A percentile compares a stretch with the other conserved stretches of the same genome.
Evolutionary conservation across 140 eudicot genomes (phyloP).

Genomic region (Stevia rebaudiana): DNA sequence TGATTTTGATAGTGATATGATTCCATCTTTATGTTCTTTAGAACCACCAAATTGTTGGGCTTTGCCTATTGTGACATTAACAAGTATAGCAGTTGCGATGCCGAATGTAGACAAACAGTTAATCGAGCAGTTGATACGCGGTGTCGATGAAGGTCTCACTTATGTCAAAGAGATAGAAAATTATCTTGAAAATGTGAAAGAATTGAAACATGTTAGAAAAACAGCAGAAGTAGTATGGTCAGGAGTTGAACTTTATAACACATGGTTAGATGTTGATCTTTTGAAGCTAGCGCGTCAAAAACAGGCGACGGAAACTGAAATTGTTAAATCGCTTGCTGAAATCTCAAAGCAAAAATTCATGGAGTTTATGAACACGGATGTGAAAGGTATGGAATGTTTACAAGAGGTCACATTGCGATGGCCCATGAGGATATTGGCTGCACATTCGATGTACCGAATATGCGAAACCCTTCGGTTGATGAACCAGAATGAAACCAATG

Average conservation of each 20-base stretch:
- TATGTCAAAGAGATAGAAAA: conserved; percentile 44
- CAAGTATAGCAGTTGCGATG: conserved; percentile 55
- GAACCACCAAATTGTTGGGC: conserved; percentile 79
- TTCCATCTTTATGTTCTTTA: conserved; percentile 36
- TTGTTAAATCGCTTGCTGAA: conserved; percentile 39
- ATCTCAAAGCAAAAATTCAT: conserved; percentile 35
- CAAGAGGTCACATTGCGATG: conserved; percentile 45
- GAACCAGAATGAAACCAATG: conserved; percentile 19
- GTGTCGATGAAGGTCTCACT: conserved; percentile 52
- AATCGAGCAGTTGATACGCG: conserved; percentile 31
- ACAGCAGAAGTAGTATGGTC: conserved; percentile 63
- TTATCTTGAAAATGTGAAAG: conserved; percentile 28
- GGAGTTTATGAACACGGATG: conserved; percentile 33
- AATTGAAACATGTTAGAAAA: conserved; percentile 34
- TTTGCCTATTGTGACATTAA: conserved; percentile 68
- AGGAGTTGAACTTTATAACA: conserved; percentile 48
- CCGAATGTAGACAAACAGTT: conserved; percentile 30
- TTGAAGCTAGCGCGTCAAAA: conserved; percentile 25
- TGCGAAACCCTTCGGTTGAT: conserved; percentile 39
- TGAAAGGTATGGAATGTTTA: conserved; percentile 24
- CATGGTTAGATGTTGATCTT: conserved; percentile 66
- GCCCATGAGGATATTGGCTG: conserved; percentile 58
- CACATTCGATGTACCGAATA: conserved; percentile 67
- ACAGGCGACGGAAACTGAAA: conserved; percentile 18
- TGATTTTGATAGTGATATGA: conserved; percentile 40